Percentiles rank a stretch among this genome's conserved stretches.
These are phyloP conservation scores for Scenedesmus sp. DNA, from an alignment of 163 green algal genomes.

Conservation along the genomic window DNA sequence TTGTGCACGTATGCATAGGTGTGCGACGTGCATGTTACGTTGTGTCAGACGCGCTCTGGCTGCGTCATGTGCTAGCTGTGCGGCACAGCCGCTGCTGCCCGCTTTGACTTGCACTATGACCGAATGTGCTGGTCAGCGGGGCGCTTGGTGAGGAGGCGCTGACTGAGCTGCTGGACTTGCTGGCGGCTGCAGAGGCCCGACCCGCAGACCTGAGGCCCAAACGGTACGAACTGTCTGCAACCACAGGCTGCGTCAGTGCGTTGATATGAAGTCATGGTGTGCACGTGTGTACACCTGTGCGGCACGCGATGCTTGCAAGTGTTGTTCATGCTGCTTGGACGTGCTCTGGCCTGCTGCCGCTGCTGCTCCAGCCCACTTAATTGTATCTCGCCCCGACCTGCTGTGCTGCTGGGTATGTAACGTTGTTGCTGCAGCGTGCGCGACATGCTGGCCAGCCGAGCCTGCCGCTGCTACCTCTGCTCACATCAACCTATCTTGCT, in stretches of 20 bases:
- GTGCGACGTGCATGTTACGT: not conserved
- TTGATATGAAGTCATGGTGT: not conserved
- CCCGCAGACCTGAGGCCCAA: slow-evolving; percentile 70
- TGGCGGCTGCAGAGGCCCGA: slow-evolving; percentile 62
- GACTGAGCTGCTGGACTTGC: slow-evolving; percentile 82
- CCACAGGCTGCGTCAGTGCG: no score
- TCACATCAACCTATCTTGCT: not conserved
- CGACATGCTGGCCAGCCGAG: not conserved
- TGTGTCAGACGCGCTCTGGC: not conserved
- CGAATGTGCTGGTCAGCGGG: slow-evolving; percentile 48
- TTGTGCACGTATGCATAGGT: not conserved
- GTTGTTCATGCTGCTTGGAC: not conserved
- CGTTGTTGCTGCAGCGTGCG: not conserved
- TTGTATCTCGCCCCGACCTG: no score
- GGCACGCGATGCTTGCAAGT: not conserved
- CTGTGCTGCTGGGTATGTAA: not conserved
- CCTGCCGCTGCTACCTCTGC: not conserved
- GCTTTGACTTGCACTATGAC: no score
- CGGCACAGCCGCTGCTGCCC: no score
- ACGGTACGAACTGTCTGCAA: slow-evolving; percentile 38
- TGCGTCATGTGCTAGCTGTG: not conserved
- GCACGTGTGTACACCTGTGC: not conserved
- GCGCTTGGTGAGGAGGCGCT: slow-evolving; percentile 83
- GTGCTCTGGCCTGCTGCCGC: not conserved
- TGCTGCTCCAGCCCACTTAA: no score